Evolutionary conservation across 331 rosid genomes (phyloP), one percentile per base, ranked within the genome.

Genomic region (Spiraea crenata): DNA sequence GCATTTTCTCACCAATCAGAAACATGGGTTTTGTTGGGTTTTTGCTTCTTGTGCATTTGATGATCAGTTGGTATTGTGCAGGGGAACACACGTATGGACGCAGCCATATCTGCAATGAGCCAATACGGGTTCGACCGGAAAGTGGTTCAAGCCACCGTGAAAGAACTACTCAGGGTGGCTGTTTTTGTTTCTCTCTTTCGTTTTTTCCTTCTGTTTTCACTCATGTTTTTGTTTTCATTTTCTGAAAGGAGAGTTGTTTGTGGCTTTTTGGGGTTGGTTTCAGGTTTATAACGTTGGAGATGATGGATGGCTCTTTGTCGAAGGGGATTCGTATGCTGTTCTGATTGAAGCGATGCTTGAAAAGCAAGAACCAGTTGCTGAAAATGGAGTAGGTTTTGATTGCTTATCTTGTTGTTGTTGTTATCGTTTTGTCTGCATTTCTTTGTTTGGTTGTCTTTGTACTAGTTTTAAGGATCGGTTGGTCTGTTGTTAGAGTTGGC

Each of bases 271-370:
- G 35, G 57, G 41, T 51, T 81, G 76, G 2, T 85, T 44, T 20
- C 67, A 89, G 87, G 78, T 85, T 41, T 89, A 89, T 69, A 88
- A 77, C 14, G 83, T 12, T 45, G 13, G 90, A 80, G 61, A 38
- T 5, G 81, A 58, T 2, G 92, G 93, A 2, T 89, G 96, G 96
- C 65, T 39, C 31, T 91, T 89, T 70, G 71, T 89, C 42, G 93
- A 91, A 78, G 91, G 82, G 2, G 73, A 34, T 44, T 77, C 82
- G 66, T 91, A 91, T 80, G 73, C 14, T 19, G 84, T 85, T 16
- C 72, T 89, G 9, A 59, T 89, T 6, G 87, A 89, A 2, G 38
- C 83, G 13, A 20, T 91, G 7, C 86, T 89, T 60, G 67, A 58
- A 47, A 84, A 83, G 35, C 79, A 68, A 57, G 48, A 57, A 25